Conservation (phyloP, 345 rosid species). For the Camelina hispida region DNA sequence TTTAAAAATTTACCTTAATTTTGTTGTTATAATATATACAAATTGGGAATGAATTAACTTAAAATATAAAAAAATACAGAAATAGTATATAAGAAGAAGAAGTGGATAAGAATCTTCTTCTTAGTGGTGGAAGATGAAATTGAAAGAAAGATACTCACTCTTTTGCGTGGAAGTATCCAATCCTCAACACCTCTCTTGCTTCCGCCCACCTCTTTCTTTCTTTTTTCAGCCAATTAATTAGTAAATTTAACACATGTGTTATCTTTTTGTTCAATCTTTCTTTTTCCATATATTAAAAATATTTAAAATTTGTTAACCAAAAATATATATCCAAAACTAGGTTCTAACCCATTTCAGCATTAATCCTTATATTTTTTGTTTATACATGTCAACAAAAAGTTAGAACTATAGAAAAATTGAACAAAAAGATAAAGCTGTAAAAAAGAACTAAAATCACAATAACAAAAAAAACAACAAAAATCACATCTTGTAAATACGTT, state of each 20-base stretch:
- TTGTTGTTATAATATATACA: not conserved
- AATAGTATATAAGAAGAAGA: slow-evolving; percentile 6
- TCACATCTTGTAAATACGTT: not conserved
- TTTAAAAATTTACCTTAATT: not conserved
- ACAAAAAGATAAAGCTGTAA: not conserved
- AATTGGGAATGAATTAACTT: not conserved
- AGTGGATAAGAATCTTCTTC: slow-evolving; percentile 43
- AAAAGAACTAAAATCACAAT: not conserved
- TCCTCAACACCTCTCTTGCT: slow-evolving; percentile 21
- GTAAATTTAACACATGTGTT: slow-evolving; percentile 14
- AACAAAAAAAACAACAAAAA: too few species aligned
- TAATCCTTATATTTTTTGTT: not conserved
- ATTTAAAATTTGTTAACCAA: not conserved
- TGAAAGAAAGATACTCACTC: slow-evolving; percentile 31
- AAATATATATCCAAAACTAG: too few species aligned
- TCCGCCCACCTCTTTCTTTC: slow-evolving; percentile 23
- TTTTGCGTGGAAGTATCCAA: slow-evolving; percentile 41
- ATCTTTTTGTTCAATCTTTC: slow-evolving; percentile 3
- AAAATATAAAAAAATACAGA: not conserved
- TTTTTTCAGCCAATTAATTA: not conserved
- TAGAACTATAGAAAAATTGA: too few species aligned
- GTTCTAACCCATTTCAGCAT: too few species aligned
- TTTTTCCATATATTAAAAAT: not conserved
- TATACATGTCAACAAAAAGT: not conserved
- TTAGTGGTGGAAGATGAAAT: slow-evolving; percentile 34